Evolutionary conservation across 2,329 filamentous ascomycete genomes (phyloP).

Genomic region (Diaporthe ampelina): DNA sequence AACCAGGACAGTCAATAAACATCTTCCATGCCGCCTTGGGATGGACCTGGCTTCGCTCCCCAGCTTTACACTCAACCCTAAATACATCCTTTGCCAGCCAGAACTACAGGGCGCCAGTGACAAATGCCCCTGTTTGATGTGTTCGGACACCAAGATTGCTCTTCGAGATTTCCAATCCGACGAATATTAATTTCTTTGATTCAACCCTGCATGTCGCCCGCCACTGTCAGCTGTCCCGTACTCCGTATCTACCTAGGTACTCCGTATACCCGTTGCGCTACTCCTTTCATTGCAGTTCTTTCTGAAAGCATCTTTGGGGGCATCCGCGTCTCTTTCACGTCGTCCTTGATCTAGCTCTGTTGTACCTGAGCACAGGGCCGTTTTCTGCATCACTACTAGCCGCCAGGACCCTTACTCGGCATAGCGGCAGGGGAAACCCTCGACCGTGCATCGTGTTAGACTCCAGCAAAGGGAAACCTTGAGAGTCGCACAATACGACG

Average conservation of each 20-base stretch:
- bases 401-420: slow-evolving; percentile 17
- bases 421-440: slow-evolving; percentile 23
- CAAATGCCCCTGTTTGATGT: slow-evolving; percentile 6
- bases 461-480: slow-evolving; percentile 25
- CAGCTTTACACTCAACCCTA: neutral
- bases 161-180: neutral
- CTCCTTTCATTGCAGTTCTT: neutral
- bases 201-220: neutral
- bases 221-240: neutral
- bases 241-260: neutral
- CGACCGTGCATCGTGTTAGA: slow-evolving; percentile 17
- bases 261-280: neutral
- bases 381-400: neutral
- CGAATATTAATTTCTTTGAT: slow-evolving; percentile 11
- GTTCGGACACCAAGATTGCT: slow-evolving; percentile 1
- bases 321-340: neutral
- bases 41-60: slow-evolving; percentile 7
- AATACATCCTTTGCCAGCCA: neutral
- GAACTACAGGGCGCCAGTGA: neutral
- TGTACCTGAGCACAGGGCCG: slow-evolving; percentile 6
- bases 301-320: slow-evolving; percentile 30
- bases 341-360: neutral
- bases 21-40: neutral
- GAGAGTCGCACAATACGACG: slow-evolving; percentile 6
- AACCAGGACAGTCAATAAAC: slow-evolving; percentile 7